Evolutionary conservation across 495 filamentous ascomycete species (phyloP), one percentile per base, ranked within the genome.

Genomic region (Penicillium odoratum): DNA sequence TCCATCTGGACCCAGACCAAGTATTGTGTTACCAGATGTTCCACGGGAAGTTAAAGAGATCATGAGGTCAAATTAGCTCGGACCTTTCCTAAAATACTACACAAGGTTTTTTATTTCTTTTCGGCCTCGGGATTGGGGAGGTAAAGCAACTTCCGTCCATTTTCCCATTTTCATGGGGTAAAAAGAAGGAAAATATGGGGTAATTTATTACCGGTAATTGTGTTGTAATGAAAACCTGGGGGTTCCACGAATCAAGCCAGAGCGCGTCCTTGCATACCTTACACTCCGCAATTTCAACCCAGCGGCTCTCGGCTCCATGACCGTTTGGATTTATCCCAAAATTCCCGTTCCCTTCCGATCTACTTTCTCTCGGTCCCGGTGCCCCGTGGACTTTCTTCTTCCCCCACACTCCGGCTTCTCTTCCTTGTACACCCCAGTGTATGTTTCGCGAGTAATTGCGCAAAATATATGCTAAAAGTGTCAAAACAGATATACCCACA

Each of bases 351-450:
- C 60, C 56, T 68, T 51, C 69, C 61, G 66, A 69, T 53, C 45
- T 18, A 7, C 38, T 10, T 44, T 36, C 52, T 69, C 58, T 65
- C 70, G 67, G 66, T 66, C 72, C 52, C 66, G 68, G 62, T 63
- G 63, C 72, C 70, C 73, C 71, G 71, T 72, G 43, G 18, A 48
- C 46, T 68, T 61, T 54, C 56, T 65, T 66, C 21, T 65, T 74
- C 69, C 73, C 73, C 73, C 71, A 74, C 71, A 74, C 73, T 75
- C 68, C 65, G 51, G 13, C 10, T 51, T 51, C 15, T 40, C 31
- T 53, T 30, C 25, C 36, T 47, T 28, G 34, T 50, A 4, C 26
- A 51, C 31, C 25, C 51, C 51, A 28, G n/a, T 13, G 38, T 40
- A 40, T 4, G 38, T 16, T 15, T 40, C 3, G 38, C 4, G 13